A percentile compares a stretch with the other conserved stretches of the same genome.
These are phyloP conservation scores for Plasmodium coatneyi DNA, from an alignment of 169 alveolate genomes.

Conservation along the genomic window DNA sequence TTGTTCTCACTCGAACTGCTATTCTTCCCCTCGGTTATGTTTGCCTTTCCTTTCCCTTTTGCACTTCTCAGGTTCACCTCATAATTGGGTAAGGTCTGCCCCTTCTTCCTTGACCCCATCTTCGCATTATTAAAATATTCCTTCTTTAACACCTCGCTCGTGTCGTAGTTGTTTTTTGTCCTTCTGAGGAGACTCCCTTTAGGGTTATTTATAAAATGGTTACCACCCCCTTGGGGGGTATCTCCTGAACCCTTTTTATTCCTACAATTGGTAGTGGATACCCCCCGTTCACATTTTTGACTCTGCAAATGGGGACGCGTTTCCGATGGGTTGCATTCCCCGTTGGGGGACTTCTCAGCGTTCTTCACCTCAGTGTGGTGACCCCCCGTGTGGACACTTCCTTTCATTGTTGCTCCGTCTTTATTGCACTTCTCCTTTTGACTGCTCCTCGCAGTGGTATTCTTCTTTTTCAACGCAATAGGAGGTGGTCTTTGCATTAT, in stretches of 20 bases:
- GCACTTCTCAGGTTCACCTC: not conserved
- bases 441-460: not conserved
- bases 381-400: not conserved
- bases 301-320: not conserved
- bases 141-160: constrained; percentile 60
- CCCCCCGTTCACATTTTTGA: not conserved
- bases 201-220: not conserved
- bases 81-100: not conserved
- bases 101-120: not conserved
- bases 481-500: not conserved
- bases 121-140: constrained; percentile 6
- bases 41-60: not conserved
- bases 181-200: not conserved
- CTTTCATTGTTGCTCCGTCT: not conserved
- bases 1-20: not conserved
- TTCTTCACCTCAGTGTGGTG: not conserved
- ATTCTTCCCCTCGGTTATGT: not conserved
- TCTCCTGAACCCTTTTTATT: not conserved
- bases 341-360: not conserved
- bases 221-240: not conserved
- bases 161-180: constrained; percentile 55
- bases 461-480: not conserved
- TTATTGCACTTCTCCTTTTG: not conserved
- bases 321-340: not conserved
- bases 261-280: not conserved